Percentiles rank a stretch among this genome's conserved stretches.
Conservation (phyloP, 2,329 filamentous ascomycete species). For the Helicocarpus griseus region DNA sequence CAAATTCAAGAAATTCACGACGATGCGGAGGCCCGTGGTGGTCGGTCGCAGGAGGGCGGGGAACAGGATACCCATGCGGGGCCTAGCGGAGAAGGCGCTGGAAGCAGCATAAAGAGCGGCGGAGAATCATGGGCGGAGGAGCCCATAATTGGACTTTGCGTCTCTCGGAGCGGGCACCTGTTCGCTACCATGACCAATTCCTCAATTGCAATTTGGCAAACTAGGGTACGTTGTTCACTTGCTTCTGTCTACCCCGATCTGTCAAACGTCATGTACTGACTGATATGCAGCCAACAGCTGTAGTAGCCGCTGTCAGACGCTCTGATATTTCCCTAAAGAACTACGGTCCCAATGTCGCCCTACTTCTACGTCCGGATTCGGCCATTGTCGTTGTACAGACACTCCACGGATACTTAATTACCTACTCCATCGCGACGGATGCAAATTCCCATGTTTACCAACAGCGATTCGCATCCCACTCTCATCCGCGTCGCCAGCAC, state of each 20-base stretch:
- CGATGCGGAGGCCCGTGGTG: conserved; percentile 13
- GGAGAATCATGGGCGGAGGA: conserved; percentile 44
- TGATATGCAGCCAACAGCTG: conserved; percentile 63
- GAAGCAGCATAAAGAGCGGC: conserved; percentile 18
- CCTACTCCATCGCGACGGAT: conserved; percentile 83
- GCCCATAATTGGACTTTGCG: conserved; percentile 62
- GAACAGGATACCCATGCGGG: conserved; percentile 46
- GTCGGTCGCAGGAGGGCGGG: conserved; percentile 15
- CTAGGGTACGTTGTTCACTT: conserved; percentile 53
- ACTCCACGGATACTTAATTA: conserved; percentile 76
- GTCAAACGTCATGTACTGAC: conserved; percentile 15
- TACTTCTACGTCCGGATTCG: conserved; percentile 82
- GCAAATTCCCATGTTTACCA: conserved; percentile 75
- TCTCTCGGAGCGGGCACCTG: conserved; percentile 68
- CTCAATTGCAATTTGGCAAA: conserved; percentile 92
- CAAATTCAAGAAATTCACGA: conserved; percentile 20
- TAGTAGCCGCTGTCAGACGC: conserved; percentile 75
- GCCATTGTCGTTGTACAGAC: conserved; percentile 89
- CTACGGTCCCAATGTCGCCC: conserved; percentile 75
- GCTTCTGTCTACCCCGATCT: conserved; percentile 2
- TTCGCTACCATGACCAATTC: conserved; percentile 83
- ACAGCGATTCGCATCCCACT: conserved; percentile 54
- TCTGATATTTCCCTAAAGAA: conserved; percentile 68
- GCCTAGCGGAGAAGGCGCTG: conserved; percentile 44
- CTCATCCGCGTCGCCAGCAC: conserved; percentile 38